Conservation (phyloP, 371 early-diverging fungal species). For the Mortierella sp. region DNA sequence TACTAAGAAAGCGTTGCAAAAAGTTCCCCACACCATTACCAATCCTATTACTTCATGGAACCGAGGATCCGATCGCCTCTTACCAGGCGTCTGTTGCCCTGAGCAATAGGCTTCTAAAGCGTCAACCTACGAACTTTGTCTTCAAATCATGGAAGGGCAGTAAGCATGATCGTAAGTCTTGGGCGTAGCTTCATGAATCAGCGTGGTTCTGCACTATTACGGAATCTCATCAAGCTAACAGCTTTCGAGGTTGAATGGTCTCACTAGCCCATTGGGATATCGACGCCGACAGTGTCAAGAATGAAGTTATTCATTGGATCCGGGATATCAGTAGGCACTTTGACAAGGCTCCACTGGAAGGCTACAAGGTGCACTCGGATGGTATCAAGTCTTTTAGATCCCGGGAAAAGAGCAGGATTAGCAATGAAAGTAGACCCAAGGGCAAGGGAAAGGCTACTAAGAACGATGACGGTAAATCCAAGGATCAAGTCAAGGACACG, state of each 20-base stretch:
- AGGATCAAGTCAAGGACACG: too few species aligned
- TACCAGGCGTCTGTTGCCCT: conserved; percentile 22
- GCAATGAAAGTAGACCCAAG: too few species aligned
- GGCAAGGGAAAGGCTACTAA: too few species aligned
- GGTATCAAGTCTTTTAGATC: conserved; percentile 11
- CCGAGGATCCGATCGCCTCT: conserved; percentile 34
- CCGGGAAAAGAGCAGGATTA: background rate
- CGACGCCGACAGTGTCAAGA: conserved; percentile 20
- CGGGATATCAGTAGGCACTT: conserved; percentile 18
- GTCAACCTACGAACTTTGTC: conserved; percentile 14
- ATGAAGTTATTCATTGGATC: conserved; percentile 35
- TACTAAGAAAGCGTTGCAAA: conserved; percentile 37
- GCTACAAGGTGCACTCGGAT: conserved; percentile 25
- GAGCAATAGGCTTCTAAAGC: conserved; percentile 11
- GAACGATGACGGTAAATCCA: too few species aligned
- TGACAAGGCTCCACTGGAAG: conserved; percentile 16
- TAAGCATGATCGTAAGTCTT: conserved; percentile 38
- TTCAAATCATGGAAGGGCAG: conserved; percentile 41
- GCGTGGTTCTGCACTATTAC: too few species aligned
- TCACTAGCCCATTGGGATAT: conserved; percentile 45
- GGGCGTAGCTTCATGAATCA: too few species aligned
- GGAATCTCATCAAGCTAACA: too few species aligned
- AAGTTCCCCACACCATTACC: conserved; percentile 32
- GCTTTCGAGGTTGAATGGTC: too few species aligned
- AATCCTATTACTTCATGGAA: conserved; percentile 33